Evolutionary conservation across 169 alveolate genomes (phyloP).

Genomic region (Cryptosporidium parvum): DNA sequence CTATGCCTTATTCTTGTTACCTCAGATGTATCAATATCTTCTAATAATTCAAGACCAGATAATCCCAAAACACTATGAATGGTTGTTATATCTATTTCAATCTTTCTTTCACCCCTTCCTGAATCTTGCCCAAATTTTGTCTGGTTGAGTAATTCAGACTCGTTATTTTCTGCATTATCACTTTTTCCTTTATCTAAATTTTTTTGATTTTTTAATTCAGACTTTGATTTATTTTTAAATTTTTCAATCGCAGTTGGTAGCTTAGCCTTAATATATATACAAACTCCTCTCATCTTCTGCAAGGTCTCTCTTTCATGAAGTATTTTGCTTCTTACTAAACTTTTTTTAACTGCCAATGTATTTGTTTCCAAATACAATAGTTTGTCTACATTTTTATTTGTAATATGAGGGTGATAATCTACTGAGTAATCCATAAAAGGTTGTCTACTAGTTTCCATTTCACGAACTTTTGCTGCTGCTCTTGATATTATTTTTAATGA

Average conservation of each 20-base stretch:
- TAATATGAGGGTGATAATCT: slow-evolving; percentile 67
- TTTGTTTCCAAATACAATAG: slow-evolving; percentile 34
- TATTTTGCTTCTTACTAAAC: slow-evolving; percentile 33
- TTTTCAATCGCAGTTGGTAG: slow-evolving; percentile 58
- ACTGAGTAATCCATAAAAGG: slow-evolving; percentile 74
- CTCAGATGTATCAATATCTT: slow-evolving; percentile 62
- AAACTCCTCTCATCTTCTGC: slow-evolving; percentile 68
- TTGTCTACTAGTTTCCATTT: slow-evolving; percentile 39
- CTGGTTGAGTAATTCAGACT: background rate
- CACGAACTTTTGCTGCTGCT: slow-evolving; percentile 54
- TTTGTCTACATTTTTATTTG: slow-evolving; percentile 52
- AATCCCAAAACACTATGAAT: slow-evolving; percentile 65
- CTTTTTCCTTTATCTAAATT: background rate
- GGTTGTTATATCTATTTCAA: slow-evolving; percentile 67
- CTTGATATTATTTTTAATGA: slow-evolving; percentile 68
- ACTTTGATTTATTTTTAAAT: slow-evolving; percentile 14
- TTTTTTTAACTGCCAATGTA: slow-evolving; percentile 48
- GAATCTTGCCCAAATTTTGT: background rate
- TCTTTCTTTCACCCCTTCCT: slow-evolving; percentile 35
- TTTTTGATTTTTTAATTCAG: slow-evolving; percentile 14
- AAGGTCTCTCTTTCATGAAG: slow-evolving; percentile 58
- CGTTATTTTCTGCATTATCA: slow-evolving; percentile 9
- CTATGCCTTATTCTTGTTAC: slow-evolving; percentile 63
- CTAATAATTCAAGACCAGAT: slow-evolving; percentile 60
- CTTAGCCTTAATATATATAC: slow-evolving; percentile 68